These are phyloP conservation scores for Pilasporangium apinafurcum DNA, from an alignment of 352 stramenopile genomes.

Conservation along the genomic window DNA sequence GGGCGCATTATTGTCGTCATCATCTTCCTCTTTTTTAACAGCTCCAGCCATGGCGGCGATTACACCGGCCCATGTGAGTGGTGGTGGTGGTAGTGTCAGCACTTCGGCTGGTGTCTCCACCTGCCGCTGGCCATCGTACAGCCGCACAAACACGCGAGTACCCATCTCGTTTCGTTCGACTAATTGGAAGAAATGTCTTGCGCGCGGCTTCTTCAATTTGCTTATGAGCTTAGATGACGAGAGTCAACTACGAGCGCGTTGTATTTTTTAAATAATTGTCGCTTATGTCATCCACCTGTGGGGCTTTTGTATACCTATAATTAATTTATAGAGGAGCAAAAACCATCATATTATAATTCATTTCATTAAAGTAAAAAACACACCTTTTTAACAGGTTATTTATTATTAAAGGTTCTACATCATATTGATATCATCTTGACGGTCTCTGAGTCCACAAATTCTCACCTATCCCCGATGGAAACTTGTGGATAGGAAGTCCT, in stretches of 20 bases:
- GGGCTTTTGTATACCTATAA: too few species aligned
- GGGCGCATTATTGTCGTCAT: constrained; percentile 22
- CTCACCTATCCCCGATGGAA: constrained; percentile 19
- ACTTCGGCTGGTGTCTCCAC: constrained; percentile 59
- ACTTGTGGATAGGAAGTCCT: too few species aligned
- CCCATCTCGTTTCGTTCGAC: constrained; percentile 15
- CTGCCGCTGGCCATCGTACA: constrained; percentile 47
- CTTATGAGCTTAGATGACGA: too few species aligned
- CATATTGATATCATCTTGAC: not conserved
- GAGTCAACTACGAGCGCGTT: too few species aligned
- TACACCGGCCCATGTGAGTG: constrained; percentile 61
- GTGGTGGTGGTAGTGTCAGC: constrained; percentile 52
- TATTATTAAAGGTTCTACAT: too few species aligned
- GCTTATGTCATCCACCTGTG: too few species aligned
- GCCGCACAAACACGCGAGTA: constrained; percentile 71
- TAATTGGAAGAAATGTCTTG: not conserved
- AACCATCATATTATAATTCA: too few species aligned
- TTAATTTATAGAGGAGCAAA: too few species aligned
- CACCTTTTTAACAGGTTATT: too few species aligned
- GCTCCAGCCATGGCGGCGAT: constrained; percentile 58
- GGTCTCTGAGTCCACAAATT: constrained; percentile 24
- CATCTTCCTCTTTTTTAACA: constrained; percentile 37
- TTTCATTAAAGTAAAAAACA: too few species aligned
- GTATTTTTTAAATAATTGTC: not conserved
- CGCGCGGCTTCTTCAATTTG: too few species aligned